A percentile compares a stretch with the other conserved stretches of the same genome.
Evolutionary conservation across 352 stramenopile species (phyloP).

Genomic region (Discostella stelligera): DNA sequence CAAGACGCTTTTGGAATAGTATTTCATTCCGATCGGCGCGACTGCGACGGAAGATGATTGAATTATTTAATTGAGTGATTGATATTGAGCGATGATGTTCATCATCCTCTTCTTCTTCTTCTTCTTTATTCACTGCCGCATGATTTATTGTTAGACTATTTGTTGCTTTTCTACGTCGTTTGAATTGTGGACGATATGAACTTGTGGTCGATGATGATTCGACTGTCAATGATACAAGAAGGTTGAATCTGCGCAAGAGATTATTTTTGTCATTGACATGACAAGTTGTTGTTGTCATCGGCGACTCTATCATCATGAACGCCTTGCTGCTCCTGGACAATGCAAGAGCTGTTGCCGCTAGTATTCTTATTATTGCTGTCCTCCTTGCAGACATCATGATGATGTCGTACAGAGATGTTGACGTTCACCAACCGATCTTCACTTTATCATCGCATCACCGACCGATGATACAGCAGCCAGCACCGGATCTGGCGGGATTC

Average conservation of each 20-base stretch:
- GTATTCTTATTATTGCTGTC: not conserved
- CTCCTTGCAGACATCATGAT: not conserved
- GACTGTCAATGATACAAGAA: not conserved
- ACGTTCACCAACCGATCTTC: no score
- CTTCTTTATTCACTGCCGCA: not conserved
- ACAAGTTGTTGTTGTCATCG: not conserved
- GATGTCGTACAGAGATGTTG: no score
- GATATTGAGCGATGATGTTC: constrained; percentile 3
- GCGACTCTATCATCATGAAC: not conserved
- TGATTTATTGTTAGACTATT: not conserved
- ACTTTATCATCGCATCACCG: not conserved
- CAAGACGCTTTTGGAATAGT: constrained; percentile 30
- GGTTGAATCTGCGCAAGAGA: no score
- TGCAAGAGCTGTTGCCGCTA: not conserved
- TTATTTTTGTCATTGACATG: not conserved
- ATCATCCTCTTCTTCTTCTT: not conserved
- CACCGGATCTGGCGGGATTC: no score
- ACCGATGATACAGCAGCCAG: no score
- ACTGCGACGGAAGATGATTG: not conserved
- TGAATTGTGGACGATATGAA: no score
- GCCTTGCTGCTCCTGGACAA: not conserved
- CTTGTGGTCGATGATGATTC: constrained; percentile 7
- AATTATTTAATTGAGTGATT: not conserved
- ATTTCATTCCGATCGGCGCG: not conserved
- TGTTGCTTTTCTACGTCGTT: constrained; percentile 10